phyloP scores from a whole-genome alignment of 257 asterid species.

The Gentiana dahurica region DNA sequence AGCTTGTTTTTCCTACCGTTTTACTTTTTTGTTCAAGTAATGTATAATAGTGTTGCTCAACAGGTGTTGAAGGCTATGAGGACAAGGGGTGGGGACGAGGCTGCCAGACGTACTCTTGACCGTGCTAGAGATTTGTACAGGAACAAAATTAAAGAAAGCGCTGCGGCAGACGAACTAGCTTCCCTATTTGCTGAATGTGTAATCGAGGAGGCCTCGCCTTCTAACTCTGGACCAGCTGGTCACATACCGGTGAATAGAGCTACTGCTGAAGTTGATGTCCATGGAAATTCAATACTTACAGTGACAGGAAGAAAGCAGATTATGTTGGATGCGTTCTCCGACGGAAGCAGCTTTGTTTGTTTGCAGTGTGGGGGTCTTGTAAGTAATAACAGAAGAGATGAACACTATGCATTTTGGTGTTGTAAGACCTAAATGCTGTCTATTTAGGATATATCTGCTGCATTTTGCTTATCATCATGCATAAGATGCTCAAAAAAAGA shows the following conservation, averaged over 20 bases:
- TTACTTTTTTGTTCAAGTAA: neutral
- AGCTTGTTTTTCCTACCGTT: neutral
- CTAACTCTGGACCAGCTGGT: conserved; percentile 22
- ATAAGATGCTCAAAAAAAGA: too few relatives aligned
- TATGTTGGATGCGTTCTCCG: conserved; percentile 71
- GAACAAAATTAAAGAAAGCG: conserved; percentile 49
- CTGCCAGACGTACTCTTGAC: conserved; percentile 42
- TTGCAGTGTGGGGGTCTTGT: conserved; percentile 88
- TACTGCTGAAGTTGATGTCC: conserved; percentile 31
- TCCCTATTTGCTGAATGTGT: conserved; percentile 88
- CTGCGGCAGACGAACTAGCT: conserved; percentile 84
- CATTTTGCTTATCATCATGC: too few relatives aligned
- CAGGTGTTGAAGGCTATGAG: conserved; percentile 87
- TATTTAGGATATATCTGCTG: too few relatives aligned
- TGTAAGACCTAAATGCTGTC: conserved; percentile 28
- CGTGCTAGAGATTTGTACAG: conserved; percentile 73
- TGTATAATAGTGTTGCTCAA: neutral
- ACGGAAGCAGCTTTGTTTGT: conserved; percentile 95
- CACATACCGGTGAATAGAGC: conserved; percentile 16
- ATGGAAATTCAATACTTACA: conserved; percentile 66
- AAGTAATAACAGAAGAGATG: conserved; percentile 72
- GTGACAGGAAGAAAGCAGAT: conserved; percentile 73
- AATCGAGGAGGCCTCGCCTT: conserved; percentile 75
- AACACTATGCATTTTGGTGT: conserved; percentile 83
- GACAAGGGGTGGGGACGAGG: conserved; percentile 71